Evolutionary conservation across 2,329 filamentous ascomycete genomes (phyloP), one percentile per base, ranked within the genome.

Genomic region (Colletotrichum theobromicola): DNA sequence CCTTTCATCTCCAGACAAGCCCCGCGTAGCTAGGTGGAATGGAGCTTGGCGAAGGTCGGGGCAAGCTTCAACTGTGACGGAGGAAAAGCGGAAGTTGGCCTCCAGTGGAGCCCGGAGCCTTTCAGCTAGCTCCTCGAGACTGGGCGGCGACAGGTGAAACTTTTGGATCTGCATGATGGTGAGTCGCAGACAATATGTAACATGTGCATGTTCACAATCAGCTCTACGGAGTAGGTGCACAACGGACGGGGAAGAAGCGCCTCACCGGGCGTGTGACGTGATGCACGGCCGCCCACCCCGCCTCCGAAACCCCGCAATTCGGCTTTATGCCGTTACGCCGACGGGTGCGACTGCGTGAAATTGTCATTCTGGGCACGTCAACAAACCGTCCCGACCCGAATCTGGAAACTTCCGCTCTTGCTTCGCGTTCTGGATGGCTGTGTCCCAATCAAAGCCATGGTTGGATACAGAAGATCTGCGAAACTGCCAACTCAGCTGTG

Each of bases 41-140:
- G 85, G 85, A 2, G 81, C 30, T 21, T 79, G 15, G 2, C 81
- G 80, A 6, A 87, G 82, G 70, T 87, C 83, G 9, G 85, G 83
- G 61, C 81, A 84, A 5, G 63, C 18, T 16, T 79, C 77, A 53
- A 84, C 77, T 13, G 68, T 72, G 37, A 80, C 79, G 26, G 76
- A 72, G 6, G 77, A 67, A 15, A 79, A 50, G 10, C 76, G 13
- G 67, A 78, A 83, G 70, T 82, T 79, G 32, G 76, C 55, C 4
- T 35, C 37, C 5, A 83, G 73, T 26, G 74, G 77, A 1, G 71
- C 64, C 12, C 50, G 46, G 18, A 83, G 72, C 9, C 37, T 67
- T 3, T 65, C 53, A 9, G 77, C 77, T 5, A 83, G 67, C 30
- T 82, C 80, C 13, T 78, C 74, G 2, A 83, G 79, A 2, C 70